These are phyloP conservation scores for Aplosporella prunicola DNA, from an alignment of 2,329 filamentous ascomycete species.

Conservation along the genomic window DNA sequence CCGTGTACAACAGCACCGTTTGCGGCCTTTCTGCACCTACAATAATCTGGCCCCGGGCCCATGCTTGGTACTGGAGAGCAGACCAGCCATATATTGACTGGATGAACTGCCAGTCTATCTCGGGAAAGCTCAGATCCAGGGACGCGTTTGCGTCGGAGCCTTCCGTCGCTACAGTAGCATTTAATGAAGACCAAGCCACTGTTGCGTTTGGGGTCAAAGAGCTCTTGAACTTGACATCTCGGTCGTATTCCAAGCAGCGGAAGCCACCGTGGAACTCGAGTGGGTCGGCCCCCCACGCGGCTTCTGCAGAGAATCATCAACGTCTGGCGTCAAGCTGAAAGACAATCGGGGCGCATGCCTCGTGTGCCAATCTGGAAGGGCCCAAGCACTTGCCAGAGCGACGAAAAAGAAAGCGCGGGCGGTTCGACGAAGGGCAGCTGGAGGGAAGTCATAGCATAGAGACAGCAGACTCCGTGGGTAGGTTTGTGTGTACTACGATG, in stretches of 20 bases:
- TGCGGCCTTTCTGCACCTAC: conserved; percentile 26
- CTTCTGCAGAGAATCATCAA: conserved; percentile 32
- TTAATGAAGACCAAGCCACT: conserved; percentile 38
- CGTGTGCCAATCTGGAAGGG: conserved; percentile 51
- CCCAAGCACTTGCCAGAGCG: conserved; percentile 44
- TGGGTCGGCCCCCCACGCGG: conserved; percentile 50
- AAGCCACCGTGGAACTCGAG: conserved; percentile 47
- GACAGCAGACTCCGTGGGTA: too few species aligned
- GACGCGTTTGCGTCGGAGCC: conserved; percentile 25
- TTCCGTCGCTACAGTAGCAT: conserved; percentile 19
- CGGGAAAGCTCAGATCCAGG: conserved; percentile 38
- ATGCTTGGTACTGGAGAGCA: conserved; percentile 49
- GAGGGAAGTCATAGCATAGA: too few species aligned
- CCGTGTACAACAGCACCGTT: conserved; percentile 36
- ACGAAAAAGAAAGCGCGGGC: conserved; percentile 22
- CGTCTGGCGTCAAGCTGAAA: conserved; percentile 13
- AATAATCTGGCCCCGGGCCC: conserved; percentile 43
- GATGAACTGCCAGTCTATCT: conserved; percentile 46
- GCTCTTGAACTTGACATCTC: conserved; percentile 36
- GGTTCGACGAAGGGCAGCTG: neutral
- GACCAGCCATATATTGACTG: conserved; percentile 50
- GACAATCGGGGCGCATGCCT: conserved; percentile 35
- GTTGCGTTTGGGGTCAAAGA: conserved; percentile 43
- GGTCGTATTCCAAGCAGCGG: conserved; percentile 34
- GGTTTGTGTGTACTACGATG: too few species aligned